Base-by-base conservation (phyloP, 2,329 filamentous ascomycete genomes). In the Helminthosporium solani region DNA sequence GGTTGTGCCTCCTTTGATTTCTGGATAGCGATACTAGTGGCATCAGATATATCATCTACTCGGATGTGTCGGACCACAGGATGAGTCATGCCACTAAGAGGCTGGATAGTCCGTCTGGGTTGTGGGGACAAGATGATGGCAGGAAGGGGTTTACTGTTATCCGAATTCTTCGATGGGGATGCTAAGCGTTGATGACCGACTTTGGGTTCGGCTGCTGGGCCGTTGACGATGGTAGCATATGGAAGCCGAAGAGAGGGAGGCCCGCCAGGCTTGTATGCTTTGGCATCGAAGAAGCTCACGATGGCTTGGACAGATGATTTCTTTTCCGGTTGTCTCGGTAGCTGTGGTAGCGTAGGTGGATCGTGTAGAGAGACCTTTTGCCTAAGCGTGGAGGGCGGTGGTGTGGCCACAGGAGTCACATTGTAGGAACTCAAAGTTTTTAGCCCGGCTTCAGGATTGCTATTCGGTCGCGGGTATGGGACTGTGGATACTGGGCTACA, bases 281-380 rank as follows among this genome's bases (percentile, higher is more conserved):
- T 66, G 25, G 37, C 58, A 33, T 68, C 64, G 43, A 65, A 68
- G 42, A 66, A 61, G 7, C 52, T 49, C 37, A 57, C 67, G 36
- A 51, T 44, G 42, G 54, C 60, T 41, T 55, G 49, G 16, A 69
- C 61, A n/a, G 63, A 63, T 16, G 50, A 31, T 7, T 47, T 30
- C 23, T 57, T 62, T 30, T 42, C 36, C 20, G 47, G 42, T 28
- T 50, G 50, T 46, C 44, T 41, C 39, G 39, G 34, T 15, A 21
- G 40, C 11, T 42, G n/a, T 30, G 31, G 23, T 47, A 44, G 34
- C n/a, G 46, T 36, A 23, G 36, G 35, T 34, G 51, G 19, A 41
- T 9, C 9, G 27, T 38, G n/a, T 40, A 27, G 31, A 14, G 47
- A 30, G 27, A 42, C 37, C 16, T 31, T 41, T 31, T 52, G 34